A percentile compares a stretch with the other conserved stretches of the same genome.
These are phyloP conservation scores for Blastobotrys parvus DNA, from an alignment of 805 yeast species.

Conservation along the genomic window DNA sequence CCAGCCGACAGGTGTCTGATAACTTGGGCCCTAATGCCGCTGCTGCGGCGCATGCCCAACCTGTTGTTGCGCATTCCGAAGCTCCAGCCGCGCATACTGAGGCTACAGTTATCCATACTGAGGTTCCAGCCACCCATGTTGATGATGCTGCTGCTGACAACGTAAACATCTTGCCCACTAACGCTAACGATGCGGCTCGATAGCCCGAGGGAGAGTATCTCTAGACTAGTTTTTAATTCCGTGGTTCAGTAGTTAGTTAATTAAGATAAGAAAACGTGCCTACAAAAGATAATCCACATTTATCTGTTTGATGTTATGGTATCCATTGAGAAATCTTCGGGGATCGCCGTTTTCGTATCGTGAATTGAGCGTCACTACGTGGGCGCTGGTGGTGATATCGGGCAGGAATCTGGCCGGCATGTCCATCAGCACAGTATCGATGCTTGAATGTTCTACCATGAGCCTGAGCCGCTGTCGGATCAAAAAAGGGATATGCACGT, in stretches of 20 bases:
- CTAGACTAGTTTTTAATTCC: too few relatives aligned
- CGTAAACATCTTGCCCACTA: too few relatives aligned
- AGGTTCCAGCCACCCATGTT: conserved; percentile 10
- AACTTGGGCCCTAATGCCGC: conserved; percentile 12
- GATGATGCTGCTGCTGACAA: conserved; percentile 6
- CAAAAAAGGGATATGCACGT: neutral
- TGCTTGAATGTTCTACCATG: neutral
- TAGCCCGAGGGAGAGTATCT: too few relatives aligned
- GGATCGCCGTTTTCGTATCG: too few relatives aligned
- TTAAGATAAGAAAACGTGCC: conserved; percentile 2
- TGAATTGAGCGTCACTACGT: neutral
- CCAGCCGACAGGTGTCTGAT: too few relatives aligned
- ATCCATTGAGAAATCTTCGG: too few relatives aligned
- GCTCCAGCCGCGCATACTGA: conserved; percentile 6
- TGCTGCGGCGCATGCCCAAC: conserved; percentile 11
- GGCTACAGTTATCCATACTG: too few relatives aligned
- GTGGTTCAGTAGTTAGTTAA: too few relatives aligned
- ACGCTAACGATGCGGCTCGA: too few relatives aligned
- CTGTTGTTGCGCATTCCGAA: conserved; percentile 4
- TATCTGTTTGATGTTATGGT: too few relatives aligned
- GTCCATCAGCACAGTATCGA: neutral
- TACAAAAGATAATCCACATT: too few relatives aligned
- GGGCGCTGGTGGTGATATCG: neutral
- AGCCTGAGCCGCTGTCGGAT: neutral
- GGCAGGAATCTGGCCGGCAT: neutral